Evolutionary conservation across 306 rosid species (phyloP).

Genomic region (Inga laurina): DNA sequence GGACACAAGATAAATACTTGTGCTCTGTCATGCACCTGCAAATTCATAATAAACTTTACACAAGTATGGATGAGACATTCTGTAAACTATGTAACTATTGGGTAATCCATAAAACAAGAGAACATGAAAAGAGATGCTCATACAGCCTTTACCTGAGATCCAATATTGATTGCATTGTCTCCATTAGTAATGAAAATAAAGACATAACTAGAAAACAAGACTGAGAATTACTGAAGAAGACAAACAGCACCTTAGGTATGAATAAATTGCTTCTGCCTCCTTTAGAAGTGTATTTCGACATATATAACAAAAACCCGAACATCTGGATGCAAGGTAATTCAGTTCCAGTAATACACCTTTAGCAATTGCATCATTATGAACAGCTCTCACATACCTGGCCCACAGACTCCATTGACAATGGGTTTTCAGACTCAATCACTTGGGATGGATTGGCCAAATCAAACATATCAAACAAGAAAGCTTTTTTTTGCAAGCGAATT

Average conservation of each 20-base stretch:
- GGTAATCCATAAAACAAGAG: slow-evolving; percentile 13
- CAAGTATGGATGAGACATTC: slow-evolving; percentile 9
- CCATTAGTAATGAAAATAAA: neutral
- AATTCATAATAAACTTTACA: slow-evolving; percentile 30
- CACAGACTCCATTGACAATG: slow-evolving; percentile 76
- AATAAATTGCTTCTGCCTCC: slow-evolving; percentile 51
- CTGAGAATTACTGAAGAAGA: slow-evolving; percentile 18
- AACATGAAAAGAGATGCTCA: neutral
- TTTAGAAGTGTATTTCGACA: slow-evolving; percentile 55
- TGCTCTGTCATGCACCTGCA: slow-evolving; percentile 96
- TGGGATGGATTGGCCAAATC: slow-evolving; percentile 48
- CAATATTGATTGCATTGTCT: neutral
- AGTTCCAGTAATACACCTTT: slow-evolving; percentile 29
- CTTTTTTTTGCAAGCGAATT: slow-evolving; percentile 51
- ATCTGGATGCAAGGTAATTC: slow-evolving; percentile 55
- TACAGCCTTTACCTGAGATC: neutral
- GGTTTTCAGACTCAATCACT: slow-evolving; percentile 61
- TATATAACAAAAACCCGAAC: slow-evolving; percentile 79
- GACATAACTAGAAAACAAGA: slow-evolving; percentile 8
- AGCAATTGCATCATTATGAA: slow-evolving; percentile 28
- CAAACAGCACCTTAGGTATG: slow-evolving; percentile 61
- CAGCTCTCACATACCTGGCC: slow-evolving; percentile 67
- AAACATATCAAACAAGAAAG: slow-evolving; percentile 57
- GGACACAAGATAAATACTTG: slow-evolving; percentile 79
- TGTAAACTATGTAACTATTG: slow-evolving; percentile 2